Evolutionary conservation across 345 rosid species (phyloP).

Genomic region (Eucalyptus viminalis): DNA sequence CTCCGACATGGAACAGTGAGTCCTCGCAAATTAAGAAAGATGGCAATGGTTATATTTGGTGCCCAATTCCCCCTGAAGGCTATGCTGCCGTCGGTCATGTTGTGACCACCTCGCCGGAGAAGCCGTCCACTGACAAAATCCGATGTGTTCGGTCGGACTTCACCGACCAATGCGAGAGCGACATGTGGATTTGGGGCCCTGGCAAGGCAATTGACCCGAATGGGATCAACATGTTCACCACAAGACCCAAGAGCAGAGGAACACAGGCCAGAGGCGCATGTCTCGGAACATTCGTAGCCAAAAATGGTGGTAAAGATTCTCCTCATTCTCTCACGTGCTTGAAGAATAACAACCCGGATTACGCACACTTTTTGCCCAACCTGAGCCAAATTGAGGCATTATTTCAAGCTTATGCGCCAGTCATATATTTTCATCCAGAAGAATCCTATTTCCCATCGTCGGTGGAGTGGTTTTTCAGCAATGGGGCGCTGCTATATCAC

Average conservation of each 20-base stretch:
- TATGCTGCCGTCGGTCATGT: not conserved
- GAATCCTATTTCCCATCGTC: constrained; percentile 4
- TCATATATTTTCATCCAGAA: constrained; percentile 2
- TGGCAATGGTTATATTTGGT: constrained; percentile 2
- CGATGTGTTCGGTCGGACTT: not conserved
- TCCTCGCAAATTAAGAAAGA: not conserved
- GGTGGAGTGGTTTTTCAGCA: constrained; percentile 1
- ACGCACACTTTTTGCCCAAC: not conserved
- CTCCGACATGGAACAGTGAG: constrained; percentile 3
- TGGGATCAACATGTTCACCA: not conserved
- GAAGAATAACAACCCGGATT: not conserved
- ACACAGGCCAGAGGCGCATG: not conserved
- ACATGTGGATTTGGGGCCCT: constrained; percentile 3
- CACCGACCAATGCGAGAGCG: not conserved
- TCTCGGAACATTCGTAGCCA: not conserved
- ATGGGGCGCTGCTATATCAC: not conserved
- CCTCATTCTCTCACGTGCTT: not conserved
- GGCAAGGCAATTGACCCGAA: not conserved
- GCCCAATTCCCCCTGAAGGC: constrained; percentile 2
- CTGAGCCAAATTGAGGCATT: not conserved
- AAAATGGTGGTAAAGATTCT: not conserved
- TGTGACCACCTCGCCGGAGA: not conserved
- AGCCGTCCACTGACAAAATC: not conserved
- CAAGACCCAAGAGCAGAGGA: not conserved
- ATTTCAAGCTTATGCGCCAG: constrained; percentile 1